A percentile compares a stretch with the other conserved stretches of the same genome.
Evolutionary conservation across 805 yeast genomes (phyloP).

Genomic region (Lachancea sp.): DNA sequence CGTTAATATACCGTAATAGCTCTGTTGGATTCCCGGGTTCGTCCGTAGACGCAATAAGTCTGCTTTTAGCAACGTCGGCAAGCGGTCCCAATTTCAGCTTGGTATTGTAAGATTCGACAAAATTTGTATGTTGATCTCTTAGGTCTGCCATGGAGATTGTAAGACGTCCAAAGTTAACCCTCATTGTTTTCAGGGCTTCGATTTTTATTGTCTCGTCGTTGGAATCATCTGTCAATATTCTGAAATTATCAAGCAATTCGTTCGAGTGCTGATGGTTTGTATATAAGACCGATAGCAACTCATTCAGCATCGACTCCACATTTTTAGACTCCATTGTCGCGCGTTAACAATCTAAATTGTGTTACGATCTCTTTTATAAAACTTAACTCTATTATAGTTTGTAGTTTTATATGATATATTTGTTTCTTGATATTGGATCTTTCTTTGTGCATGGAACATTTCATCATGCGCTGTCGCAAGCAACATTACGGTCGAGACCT

Average conservation of each 20-base stretch:
- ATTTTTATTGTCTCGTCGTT: constrained; percentile 14
- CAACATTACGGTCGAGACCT: too few species aligned
- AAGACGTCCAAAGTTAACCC: constrained; percentile 9
- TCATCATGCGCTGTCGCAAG: too few species aligned
- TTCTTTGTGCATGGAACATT: too few species aligned
- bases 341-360: not conserved
- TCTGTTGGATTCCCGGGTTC: constrained; percentile 4
- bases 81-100: constrained; percentile 8
- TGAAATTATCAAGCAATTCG: constrained; percentile 12
- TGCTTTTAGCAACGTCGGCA: constrained; percentile 10
- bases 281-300: constrained; percentile 22
- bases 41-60: constrained; percentile 3
- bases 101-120: constrained; percentile 8
- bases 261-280: constrained; percentile 17
- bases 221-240: constrained; percentile 13
- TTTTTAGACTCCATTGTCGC: constrained; percentile 4
- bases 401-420: too few species aligned
- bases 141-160: constrained; percentile 8
- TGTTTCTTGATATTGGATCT: too few species aligned
- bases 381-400: too few species aligned
- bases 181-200: constrained; percentile 13
- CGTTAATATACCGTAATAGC: constrained; percentile 8
- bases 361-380: not conserved
- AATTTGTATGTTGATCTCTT: constrained; percentile 3
- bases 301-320: constrained; percentile 22